Evolutionary conservation across 768 basidiomycete species (phyloP).

Genomic region (Auricularia sp.): DNA sequence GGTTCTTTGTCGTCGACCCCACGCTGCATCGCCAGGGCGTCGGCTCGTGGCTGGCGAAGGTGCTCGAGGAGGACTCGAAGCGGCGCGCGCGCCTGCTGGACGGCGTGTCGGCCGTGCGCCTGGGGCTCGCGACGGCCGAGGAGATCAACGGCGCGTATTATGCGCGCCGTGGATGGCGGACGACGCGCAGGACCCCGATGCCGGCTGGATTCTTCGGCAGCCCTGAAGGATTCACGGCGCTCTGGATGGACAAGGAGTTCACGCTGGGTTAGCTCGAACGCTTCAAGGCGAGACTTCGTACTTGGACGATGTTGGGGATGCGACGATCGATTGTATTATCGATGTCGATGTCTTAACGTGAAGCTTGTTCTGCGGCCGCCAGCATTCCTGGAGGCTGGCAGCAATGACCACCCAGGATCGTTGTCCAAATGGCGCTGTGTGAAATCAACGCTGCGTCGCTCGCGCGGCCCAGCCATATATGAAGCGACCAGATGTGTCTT

Average conservation of each 20-base stretch:
- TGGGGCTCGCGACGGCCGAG: not conserved
- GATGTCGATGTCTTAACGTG: no score
- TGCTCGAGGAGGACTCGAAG: not conserved
- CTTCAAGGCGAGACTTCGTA: no score
- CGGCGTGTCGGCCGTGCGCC: not conserved
- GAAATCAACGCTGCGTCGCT: no score
- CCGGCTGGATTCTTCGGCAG: not conserved
- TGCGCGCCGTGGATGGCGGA: not conserved
- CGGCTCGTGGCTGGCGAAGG: not conserved
- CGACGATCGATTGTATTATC: no score
- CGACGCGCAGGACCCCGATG: not conserved
- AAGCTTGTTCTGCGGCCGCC: no score
- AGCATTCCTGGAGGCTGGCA: no score
- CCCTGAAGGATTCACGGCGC: not conserved
- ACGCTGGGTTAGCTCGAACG: not conserved
- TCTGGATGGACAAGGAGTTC: not conserved
- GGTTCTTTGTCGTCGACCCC: not conserved
- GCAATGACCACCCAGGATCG: no score
- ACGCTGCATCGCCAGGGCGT: not conserved
- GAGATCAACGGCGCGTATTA: not conserved
- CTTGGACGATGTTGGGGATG: no score
- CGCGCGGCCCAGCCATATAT: no score
- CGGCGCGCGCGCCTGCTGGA: not conserved
- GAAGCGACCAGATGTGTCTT: no score
- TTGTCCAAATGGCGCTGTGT: no score